Percentiles rank a stretch among this genome's conserved stretches.
These are phyloP conservation scores for Capronia coronata DNA, from an alignment of 2,329 filamentous ascomycete species.

Conservation along the genomic window DNA sequence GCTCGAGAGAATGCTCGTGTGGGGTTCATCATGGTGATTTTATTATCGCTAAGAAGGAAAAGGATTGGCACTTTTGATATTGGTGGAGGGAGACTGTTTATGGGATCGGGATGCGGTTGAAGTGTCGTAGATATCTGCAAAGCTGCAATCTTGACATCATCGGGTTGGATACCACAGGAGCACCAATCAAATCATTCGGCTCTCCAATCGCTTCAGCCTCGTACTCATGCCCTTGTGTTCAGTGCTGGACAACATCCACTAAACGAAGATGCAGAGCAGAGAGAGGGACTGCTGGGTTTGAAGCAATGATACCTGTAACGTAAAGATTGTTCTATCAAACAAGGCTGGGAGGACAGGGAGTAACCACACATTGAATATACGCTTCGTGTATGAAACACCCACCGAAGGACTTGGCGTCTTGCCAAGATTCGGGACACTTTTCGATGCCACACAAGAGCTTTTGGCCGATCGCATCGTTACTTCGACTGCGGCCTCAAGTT, in stretches of 20 bases:
- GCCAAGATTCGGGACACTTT: slow-evolving; percentile 2
- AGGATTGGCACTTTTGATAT: neutral
- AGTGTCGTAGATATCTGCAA: slow-evolving; percentile 3
- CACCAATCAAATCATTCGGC: neutral
- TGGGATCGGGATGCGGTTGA: neutral
- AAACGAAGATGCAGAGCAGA: no score
- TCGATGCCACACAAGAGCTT: slow-evolving; percentile 3
- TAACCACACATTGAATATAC: slow-evolving; percentile 1
- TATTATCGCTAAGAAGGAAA: neutral
- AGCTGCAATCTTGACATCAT: slow-evolving; percentile 1
- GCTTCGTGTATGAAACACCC: neutral
- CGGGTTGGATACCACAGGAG: neutral
- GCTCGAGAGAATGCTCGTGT: slow-evolving; percentile 12
- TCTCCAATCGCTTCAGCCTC: neutral
- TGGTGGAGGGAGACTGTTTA: neutral
- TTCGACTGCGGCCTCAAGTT: slow-evolving; percentile 1
- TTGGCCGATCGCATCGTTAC: slow-evolving; percentile 2
- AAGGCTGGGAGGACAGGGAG: no score
- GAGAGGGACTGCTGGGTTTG: no score
- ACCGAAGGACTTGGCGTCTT: neutral
- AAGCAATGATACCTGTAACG: no score
- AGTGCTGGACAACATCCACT: no score
- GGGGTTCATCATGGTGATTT: slow-evolving; percentile 12
- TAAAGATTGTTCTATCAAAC: no score
- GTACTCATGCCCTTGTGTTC: neutral